Evolutionary conservation across 2,329 filamentous ascomycete genomes (phyloP).

Genomic region (Phoma herbarum): DNA sequence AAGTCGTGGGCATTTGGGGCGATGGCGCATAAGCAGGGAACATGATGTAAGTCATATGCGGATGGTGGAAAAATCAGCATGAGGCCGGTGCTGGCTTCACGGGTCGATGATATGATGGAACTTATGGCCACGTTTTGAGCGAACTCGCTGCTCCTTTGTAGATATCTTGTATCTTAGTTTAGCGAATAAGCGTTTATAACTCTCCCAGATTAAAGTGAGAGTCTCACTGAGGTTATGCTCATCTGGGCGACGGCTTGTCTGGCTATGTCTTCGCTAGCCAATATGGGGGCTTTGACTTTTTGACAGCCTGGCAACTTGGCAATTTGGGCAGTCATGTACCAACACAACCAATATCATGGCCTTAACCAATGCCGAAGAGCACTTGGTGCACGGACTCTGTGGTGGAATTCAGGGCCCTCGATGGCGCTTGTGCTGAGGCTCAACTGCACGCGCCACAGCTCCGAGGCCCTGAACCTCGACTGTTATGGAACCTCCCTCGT

Average conservation of each 20-base stretch:
- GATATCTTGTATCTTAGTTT: constrained; percentile 4
- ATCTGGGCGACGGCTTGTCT: background rate
- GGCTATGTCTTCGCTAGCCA: background rate
- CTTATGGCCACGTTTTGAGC: constrained; percentile 1
- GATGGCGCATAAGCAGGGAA: constrained; percentile 48
- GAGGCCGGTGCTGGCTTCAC: background rate
- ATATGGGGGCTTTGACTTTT: background rate
- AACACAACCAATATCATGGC: background rate
- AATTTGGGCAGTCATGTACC: background rate
- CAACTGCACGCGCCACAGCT: constrained; percentile 19
- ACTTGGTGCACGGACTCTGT: background rate
- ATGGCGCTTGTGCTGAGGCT: constrained; percentile 15
- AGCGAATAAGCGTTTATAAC: constrained; percentile 3
- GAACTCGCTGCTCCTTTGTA: constrained; percentile 11
- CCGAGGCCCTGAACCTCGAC: constrained; percentile 16
- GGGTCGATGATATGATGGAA: background rate
- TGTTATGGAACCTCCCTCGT: constrained; percentile 16
- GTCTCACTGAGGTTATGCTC: background rate
- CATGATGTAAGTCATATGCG: background rate
- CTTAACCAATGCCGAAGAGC: background rate
- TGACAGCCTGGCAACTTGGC: background rate
- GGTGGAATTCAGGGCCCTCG: constrained; percentile 4
- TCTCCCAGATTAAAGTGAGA: background rate
- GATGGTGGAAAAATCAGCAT: background rate
- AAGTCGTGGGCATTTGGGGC: constrained; percentile 60